Evolutionary conservation across 2,329 filamentous ascomycete species (phyloP).

Genomic region (Beauveria varroae): DNA sequence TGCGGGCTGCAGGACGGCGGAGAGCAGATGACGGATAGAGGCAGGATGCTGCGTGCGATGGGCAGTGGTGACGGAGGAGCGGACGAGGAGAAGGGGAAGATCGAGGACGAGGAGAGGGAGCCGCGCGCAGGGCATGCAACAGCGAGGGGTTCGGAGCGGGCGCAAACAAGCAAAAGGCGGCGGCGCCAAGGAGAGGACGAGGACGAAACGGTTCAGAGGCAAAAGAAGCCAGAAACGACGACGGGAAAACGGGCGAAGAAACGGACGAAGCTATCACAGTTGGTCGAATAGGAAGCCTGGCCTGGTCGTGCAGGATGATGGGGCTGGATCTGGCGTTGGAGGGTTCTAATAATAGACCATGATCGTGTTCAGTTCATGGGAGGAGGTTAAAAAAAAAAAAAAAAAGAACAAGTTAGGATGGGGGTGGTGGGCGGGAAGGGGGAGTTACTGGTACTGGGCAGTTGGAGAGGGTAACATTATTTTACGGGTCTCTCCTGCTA

Average conservation of each 20-base stretch:
- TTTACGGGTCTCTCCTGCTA: no score
- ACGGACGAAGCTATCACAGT: slow-evolving; percentile 4
- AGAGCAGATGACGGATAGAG: no score
- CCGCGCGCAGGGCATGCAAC: no score
- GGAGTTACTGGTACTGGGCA: neutral
- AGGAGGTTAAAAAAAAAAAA: slow-evolving; percentile 13
- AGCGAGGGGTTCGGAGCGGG: neutral
- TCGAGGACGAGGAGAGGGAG: neutral
- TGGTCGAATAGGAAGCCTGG: slow-evolving; percentile 1
- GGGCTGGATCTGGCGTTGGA: slow-evolving; percentile 43
- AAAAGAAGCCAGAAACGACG: neutral
- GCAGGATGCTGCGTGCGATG: no score
- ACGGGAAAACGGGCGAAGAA: neutral
- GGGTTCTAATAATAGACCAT: slow-evolving; percentile 45
- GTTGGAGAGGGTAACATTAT: neutral
- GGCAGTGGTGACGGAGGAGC: neutral
- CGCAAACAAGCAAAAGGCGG: neutral
- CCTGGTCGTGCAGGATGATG: slow-evolving; percentile 26
- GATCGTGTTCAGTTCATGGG: slow-evolving; percentile 33
- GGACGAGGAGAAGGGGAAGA: neutral
- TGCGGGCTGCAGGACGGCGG: no score
- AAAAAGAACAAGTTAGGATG: slow-evolving; percentile 5
- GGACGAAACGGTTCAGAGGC: neutral
- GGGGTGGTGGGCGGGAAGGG: neutral
- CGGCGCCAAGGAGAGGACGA: neutral